These are phyloP conservation scores for Russula abietina DNA, from an alignment of 768 basidiomycete species.

Conservation along the genomic window DNA sequence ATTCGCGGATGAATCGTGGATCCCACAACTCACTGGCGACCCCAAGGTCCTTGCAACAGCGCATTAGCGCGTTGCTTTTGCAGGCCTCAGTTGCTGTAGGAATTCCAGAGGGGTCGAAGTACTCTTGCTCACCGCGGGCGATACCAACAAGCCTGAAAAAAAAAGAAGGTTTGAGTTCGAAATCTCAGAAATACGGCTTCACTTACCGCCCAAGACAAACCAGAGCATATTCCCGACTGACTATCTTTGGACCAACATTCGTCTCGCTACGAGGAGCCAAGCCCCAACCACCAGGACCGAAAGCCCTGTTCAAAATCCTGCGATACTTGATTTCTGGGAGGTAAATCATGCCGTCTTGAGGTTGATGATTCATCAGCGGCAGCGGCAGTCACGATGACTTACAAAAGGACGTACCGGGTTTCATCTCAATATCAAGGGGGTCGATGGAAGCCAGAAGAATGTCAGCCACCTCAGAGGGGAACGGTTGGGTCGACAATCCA, in stretches of 20 bases:
- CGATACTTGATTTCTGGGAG: conserved; percentile 97
- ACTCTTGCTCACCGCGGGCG: conserved; percentile 93
- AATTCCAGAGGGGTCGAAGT: conserved; percentile 86
- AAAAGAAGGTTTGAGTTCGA: not conserved
- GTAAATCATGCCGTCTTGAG: conserved; percentile 83
- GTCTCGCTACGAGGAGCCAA: conserved; percentile 91
- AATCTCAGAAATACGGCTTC: not conserved
- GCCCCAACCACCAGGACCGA: conserved; percentile 97
- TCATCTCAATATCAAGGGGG: conserved; percentile 81
- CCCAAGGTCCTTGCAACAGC: conserved; percentile 95
- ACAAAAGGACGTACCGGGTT: conserved; percentile 68
- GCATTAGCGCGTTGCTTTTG: conserved; percentile 96
- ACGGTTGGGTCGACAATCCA: conserved; percentile 73
- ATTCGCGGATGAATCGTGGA: conserved; percentile 89
- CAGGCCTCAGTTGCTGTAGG: conserved; percentile 92
- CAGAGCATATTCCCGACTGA: conserved; percentile 90
- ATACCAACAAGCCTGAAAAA: conserved; percentile 71
- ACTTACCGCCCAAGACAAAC: conserved; percentile 86
- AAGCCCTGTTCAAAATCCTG: conserved; percentile 84
- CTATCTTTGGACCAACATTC: conserved; percentile 79
- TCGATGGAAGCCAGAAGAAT: conserved; percentile 70
- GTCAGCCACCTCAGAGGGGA: conserved; percentile 67
- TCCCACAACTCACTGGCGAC: conserved; percentile 98
- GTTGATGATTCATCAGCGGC: not conserved
- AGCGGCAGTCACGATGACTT: not conserved